phyloP scores from a whole-genome alignment of 2,329 filamentous ascomycete genomes.

The Pyricularia sp. region DNA sequence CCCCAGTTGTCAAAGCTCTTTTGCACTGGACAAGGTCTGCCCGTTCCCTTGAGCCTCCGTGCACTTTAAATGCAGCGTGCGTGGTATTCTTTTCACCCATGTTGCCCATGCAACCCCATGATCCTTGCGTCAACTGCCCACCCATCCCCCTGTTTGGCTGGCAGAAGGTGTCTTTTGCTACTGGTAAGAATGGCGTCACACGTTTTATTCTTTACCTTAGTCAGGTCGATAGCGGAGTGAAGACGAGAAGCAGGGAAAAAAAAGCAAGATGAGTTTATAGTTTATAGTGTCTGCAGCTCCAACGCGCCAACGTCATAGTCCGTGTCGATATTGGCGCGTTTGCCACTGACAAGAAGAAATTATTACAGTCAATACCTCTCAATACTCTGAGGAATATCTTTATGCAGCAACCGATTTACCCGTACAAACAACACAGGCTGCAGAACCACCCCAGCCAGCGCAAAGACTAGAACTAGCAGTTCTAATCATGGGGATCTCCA shows the following conservation, averaged over 20 bases:
- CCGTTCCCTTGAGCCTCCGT: not conserved
- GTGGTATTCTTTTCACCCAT: not conserved
- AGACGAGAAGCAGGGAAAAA: not conserved
- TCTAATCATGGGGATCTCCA: not conserved
- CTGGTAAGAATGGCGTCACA: not conserved
- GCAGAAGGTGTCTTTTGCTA: not conserved
- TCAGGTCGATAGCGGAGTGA: not conserved
- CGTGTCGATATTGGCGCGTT: not conserved
- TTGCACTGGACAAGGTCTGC: not conserved
- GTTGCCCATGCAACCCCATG: not conserved
- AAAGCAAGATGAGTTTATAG: not conserved
- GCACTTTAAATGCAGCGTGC: not conserved
- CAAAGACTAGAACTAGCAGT: not conserved
- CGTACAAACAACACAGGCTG: not conserved
- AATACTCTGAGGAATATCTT: not conserved
- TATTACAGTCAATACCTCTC: not conserved
- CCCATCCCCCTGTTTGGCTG: not conserved
- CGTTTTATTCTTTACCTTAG: not conserved
- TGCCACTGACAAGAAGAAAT: not conserved
- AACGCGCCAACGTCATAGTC: not conserved
- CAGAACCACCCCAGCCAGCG: not conserved
- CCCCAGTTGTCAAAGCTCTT: not conserved
- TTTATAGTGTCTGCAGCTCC: not conserved
- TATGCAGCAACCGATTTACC: not conserved
- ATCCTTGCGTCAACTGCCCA: not conserved